phyloP scores from a whole-genome alignment of 495 filamentous ascomycete genomes.

The Penicillium bovifimosum region DNA sequence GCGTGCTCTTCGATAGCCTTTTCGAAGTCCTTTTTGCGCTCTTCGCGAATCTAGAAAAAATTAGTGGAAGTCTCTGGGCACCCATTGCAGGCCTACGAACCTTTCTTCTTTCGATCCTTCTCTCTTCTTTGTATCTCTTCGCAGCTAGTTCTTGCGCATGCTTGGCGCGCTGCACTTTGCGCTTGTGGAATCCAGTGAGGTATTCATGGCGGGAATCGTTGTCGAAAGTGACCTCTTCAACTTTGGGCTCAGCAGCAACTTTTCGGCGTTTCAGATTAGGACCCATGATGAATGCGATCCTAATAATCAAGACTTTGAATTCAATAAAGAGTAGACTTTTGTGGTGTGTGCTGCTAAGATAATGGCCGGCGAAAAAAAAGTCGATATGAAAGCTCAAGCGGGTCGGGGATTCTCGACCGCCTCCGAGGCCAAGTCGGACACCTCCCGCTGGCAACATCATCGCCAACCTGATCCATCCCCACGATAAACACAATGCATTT shows the following conservation, averaged over 20 bases:
- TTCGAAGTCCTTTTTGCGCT: conserved; percentile 71
- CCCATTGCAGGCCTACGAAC: conserved; percentile 36
- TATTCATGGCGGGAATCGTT: conserved; percentile 69
- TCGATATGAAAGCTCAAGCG: conserved; percentile 22
- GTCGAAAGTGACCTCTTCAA: conserved; percentile 85
- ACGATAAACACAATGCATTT: conserved; percentile 52
- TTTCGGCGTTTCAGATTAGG: conserved; percentile 59
- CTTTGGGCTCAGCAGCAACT: conserved; percentile 35
- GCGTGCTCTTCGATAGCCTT: conserved; percentile 71
- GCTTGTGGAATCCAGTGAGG: conserved; percentile 93
- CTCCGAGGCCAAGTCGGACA: conserved; percentile 27
- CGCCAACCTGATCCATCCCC: conserved; percentile 14
- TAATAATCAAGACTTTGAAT: not conserved
- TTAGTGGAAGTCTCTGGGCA: conserved; percentile 7
- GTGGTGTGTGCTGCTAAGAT: conserved; percentile 4
- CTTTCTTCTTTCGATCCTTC: conserved; percentile 62
- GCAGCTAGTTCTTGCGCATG: conserved; percentile 72
- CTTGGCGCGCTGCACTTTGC: conserved; percentile 78
- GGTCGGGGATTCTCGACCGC: conserved; percentile 27
- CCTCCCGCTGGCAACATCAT: conserved; percentile 26
- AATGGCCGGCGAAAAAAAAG: conserved; percentile 19
- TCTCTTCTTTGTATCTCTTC: conserved; percentile 68
- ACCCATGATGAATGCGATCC: conserved; percentile 22
- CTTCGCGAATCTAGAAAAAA: conserved; percentile 63
- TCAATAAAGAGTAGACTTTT: not conserved